These are phyloP conservation scores for Ceratocystis destructans DNA, from an alignment of 2,329 filamentous ascomycete species.

Conservation along the genomic window DNA sequence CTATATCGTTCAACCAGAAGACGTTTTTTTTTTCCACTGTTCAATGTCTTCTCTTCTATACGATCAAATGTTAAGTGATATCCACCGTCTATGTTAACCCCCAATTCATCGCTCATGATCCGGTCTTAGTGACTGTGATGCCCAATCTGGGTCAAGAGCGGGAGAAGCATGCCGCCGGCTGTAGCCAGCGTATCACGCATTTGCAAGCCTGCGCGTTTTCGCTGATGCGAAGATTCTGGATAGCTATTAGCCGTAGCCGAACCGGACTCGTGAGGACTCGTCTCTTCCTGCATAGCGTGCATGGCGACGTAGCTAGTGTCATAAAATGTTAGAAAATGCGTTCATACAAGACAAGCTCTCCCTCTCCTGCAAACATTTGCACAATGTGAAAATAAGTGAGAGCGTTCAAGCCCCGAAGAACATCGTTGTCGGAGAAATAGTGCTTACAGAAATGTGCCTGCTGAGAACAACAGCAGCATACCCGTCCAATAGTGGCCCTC, in stretches of 20 bases:
- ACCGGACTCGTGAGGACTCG: slow-evolving; percentile 39
- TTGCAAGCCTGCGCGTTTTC: slow-evolving; percentile 42
- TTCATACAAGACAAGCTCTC: not conserved
- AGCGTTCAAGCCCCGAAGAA: too few species aligned
- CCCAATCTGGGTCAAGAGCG: slow-evolving; percentile 63
- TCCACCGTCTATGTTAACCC: not conserved
- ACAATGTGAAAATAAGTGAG: not conserved
- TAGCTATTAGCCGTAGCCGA: slow-evolving; percentile 37
- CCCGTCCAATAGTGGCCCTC: slow-evolving; percentile 77
- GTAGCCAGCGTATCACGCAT: slow-evolving; percentile 58
- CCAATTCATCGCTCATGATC: not conserved
- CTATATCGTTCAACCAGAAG: too few species aligned
- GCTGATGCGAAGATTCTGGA: slow-evolving; percentile 35
- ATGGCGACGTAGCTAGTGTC: slow-evolving; percentile 74
- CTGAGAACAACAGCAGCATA: slow-evolving; percentile 85
- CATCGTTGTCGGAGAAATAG: slow-evolving; percentile 13
- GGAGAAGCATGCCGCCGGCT: slow-evolving; percentile 63
- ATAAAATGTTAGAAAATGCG: not conserved
- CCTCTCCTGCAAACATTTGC: not conserved
- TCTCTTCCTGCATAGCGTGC: slow-evolving; percentile 88
- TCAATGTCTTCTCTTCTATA: too few species aligned
- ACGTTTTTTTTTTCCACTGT: too few species aligned
- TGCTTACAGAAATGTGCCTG: slow-evolving; percentile 81
- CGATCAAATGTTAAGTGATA: not conserved
- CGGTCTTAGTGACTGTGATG: slow-evolving; percentile 50